Base-by-base conservation (phyloP, 2,329 filamentous ascomycete genomes). In the Mycosphaerella sp. region DNA sequence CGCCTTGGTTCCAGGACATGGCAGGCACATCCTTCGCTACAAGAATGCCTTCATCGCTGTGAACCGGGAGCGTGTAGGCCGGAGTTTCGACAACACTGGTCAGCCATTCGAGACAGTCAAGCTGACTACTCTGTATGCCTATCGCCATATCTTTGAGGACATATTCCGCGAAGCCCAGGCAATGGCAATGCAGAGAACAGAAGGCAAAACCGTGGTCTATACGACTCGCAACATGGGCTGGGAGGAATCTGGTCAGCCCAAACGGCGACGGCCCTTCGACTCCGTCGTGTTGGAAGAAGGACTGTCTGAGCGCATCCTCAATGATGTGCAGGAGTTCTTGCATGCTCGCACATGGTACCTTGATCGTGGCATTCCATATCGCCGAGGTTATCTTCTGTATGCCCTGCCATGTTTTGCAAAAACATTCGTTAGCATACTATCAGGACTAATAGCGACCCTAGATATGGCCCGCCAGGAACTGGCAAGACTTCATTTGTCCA, bases 401-500 rank as follows among this genome's bases (percentile, higher is more conserved):
- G 44, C 21, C 7, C 21, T 25, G 21, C 21, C 21, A 25, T 25
- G 21, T 25, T 25, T 3, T 17, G 9, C 40, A 25, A 21, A 9
- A 3, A 3, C 12, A 27, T 32, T 39, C 8, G 5, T 28, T 13
- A 35, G 8, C 7, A 2, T 39, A 27, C 14, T 21, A 28, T 2
- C 25, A 21, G 18, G 6, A 18, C 44, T 47, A 27, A 47, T 14
- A 8, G 16, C 9, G 16, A n/a, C 3, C 13, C 7, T 21, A 47
- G 44, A 10, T 41, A 93, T 63, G 90, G 90, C 0, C 89, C 90
- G 3, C 90, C 90, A 0, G 90, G 90, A 0, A 95, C 86, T 37
- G 94, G 89, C 32, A 97, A 95, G 74, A 96, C 86, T 54, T 95
- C 89, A 0, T 97, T 98, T 62, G 96, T 98, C 56, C 89, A 96